Base-by-base conservation (phyloP, 208 protist genomes). In the Leishmania amazonensis region DNA sequence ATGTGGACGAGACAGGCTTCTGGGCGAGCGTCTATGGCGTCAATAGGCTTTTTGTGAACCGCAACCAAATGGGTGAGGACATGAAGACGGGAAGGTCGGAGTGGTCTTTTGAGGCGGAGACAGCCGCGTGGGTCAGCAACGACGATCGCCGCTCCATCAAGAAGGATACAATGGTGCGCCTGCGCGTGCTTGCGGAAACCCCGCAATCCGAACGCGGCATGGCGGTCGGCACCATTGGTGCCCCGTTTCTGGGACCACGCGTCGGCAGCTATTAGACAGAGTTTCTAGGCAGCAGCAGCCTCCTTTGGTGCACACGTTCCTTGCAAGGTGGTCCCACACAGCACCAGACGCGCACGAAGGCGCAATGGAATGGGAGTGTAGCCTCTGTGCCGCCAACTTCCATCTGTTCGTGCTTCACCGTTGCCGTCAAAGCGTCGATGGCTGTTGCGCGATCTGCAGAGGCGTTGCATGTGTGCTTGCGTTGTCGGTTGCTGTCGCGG, bases 121-220 rank as follows among this genome's bases (percentile, higher is more conserved):
- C 85, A n/a, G 83, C 86, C 1, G 88, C 86, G 35, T 97, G 91
- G 89, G 88, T 92, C 9, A 97, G 88, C 75, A 76, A 77, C 21
- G 89, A 95, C 75, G 91, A 88, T 42, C 76, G 79, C n/a, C 87
- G 88, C 38, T 92, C 87, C 28, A 92, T 97, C 60, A 90, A 91
- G 75, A 86, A 83, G 40, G 84, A 89, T 15, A 91, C 95, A 38
- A 84, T 95, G 54, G 89, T 95, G 35, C 94, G 94, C 5, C 79
- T 97, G 38, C 93, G 93, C 38, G 84, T 97, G 2, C 85, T 97
- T n/a, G 91, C 89, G 3, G 91, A 96, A 80, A 96, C 93, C 24
- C 90, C 94, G 75, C 91, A 95, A 86, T 94, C 92, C 7, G 85
- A 94, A 38, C 88, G 88, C 3, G 89, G 88, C 0, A 86, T 96